phyloP scores from a whole-genome alignment of 1,284 basidiomycete species.

The Trichosporon sp. region DNA sequence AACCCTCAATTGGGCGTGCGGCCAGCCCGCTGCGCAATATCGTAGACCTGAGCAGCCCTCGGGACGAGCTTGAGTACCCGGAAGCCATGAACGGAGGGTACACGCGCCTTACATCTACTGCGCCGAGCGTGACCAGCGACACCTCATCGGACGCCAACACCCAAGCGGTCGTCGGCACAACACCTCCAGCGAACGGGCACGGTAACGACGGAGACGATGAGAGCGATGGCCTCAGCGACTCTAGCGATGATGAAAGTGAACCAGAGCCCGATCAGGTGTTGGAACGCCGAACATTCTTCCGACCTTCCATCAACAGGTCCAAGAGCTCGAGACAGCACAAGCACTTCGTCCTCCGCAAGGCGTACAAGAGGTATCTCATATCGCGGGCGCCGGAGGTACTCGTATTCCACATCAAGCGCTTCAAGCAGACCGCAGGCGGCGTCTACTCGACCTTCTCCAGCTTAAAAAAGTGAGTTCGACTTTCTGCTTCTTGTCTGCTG shows the following conservation, averaged over 20 bases:
- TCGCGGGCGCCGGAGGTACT: slow-evolving; percentile 77
- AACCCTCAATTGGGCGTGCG: slow-evolving; percentile 19
- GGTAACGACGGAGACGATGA: slow-evolving; percentile 8
- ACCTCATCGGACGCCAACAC: neutral
- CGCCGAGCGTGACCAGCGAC: neutral
- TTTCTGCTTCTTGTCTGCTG: neutral
- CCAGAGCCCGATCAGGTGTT: slow-evolving; percentile 11
- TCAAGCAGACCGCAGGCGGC: slow-evolving; percentile 60
- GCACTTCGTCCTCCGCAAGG: slow-evolving; percentile 63
- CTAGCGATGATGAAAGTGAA: slow-evolving; percentile 31
- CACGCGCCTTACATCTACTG: neutral
- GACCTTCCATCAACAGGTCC: neutral
- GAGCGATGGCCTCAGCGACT: slow-evolving; percentile 38
- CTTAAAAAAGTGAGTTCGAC: slow-evolving; percentile 40
- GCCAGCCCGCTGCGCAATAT: slow-evolving; percentile 36
- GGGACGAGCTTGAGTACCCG: neutral
- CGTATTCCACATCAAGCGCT: slow-evolving; percentile 87
- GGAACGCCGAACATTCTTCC: slow-evolving; percentile 4
- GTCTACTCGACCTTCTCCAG: slow-evolving; percentile 40
- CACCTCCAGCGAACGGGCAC: neutral
- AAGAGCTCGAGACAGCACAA: slow-evolving; percentile 27
- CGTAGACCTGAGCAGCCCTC: slow-evolving; percentile 11
- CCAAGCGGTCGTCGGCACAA: neutral
- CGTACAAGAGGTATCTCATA: slow-evolving; percentile 90
- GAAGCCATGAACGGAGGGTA: neutral